Base-by-base conservation (phyloP, 352 stramenopile species). In the Globisporangium barbulae region DNA sequence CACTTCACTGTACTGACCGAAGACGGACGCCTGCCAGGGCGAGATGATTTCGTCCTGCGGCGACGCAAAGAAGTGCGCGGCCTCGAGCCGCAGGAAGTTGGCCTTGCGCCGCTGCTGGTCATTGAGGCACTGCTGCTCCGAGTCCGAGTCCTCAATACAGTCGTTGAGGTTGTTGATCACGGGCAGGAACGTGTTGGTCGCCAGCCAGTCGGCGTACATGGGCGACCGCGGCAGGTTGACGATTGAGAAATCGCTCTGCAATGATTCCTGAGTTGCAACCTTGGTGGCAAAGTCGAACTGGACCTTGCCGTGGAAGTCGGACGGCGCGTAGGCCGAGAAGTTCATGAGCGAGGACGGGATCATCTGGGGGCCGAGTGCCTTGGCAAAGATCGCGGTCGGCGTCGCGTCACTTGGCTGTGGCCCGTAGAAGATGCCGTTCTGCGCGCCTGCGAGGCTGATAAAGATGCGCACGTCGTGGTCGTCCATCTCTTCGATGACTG, bases 401-500 rank as follows among this genome's bases (percentile, higher is more conserved):
- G 33, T 15, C 0, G 8, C 5, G 52, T 83, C 73, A 0, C 13
- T 54, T 0, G 58, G 41, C 28, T 89, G 76, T 0, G 75, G 78
- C 0, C 78, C 78, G 50, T 80, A 76, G 55, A 87, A 89, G 25
- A 72, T 33, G 33, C 80, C 80, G 58, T 89, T 88, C 12, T 72
- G 57, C 0, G 48, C 62, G 2, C 72, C 76, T 0, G 78, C 76
- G 6, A 89, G 41, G 30, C 67, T 81, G 52, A 89, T 68, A 52
- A 83, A 74, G 5, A 63, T 72, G 42, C 85, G 62, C 2, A 74
- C 72, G 0, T 78, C 76, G 69, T 89, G 77, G 58, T 84, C 74
- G 37, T 89, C 74, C 80, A 82, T 84, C 41, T 81, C 53, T 63
- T 89, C 76, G 19, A 83, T 69, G 31, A 89, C 78, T 0, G 61